Base-by-base conservation (phyloP, 129 eudicot genomes). In the Oenanthe sinensis region DNA sequence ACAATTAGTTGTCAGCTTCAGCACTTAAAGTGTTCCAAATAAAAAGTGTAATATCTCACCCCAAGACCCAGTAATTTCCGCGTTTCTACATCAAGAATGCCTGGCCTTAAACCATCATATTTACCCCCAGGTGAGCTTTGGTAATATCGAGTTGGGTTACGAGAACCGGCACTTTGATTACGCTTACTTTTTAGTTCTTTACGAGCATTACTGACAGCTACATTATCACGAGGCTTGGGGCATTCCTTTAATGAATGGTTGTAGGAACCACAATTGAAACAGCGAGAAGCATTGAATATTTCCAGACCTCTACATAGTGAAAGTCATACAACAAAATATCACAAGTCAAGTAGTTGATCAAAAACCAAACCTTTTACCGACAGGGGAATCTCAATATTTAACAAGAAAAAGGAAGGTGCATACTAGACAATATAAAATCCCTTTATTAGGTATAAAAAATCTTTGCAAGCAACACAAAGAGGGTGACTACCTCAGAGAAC, bases 191-290 rank as follows among this genome's bases (percentile, higher is more conserved):
- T 91, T 37, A 84, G 98, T 75, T 91, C 88, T 79, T 88, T 91
- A 45, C 98, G 91, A 48, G 98, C 97, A 77, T 60, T 90, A 81
- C 81, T 94, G 49, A 94, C 97, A 54, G 98, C 92, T 43, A 50
- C 85, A 82, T 84, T 91, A 69, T 94, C 96, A 77, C 97, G 96
- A 40, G 98, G 98, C 86, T 91, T 94, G 17, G 88, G 83, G 83
- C 98, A 94, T 52, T 94, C 98, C 89, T 90, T 94, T 26, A 94
- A 70, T 24, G 96, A 85, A 83, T 94, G 98, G 86, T 75, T 83
- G 76, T 94, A 94, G 42, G 98, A 91, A 49, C 93, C 90, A 87
- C 98, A 94, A 78, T 94, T 94, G 85, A 94, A 94, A 83, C 98
- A 94, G 48, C 98, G 98, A 45, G 97, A 82, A 48, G 84, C 85